Percentiles rank a stretch among this genome's conserved stretches.
phyloP scores from a whole-genome alignment of 768 basidiomycete species.

The Termitomyces eurrhizus region DNA sequence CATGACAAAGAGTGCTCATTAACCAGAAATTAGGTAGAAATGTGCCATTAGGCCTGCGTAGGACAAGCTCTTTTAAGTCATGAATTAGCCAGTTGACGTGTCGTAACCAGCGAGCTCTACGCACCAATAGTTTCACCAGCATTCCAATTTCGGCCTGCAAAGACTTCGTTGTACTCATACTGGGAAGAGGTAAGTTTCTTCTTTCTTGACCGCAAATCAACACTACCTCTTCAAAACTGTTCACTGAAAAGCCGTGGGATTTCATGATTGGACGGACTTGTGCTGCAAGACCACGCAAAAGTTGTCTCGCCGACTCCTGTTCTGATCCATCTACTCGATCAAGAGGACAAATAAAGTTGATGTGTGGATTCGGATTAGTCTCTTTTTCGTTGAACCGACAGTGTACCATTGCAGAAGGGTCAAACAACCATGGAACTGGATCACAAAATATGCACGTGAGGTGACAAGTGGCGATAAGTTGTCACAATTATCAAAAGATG shows the following conservation, averaged over 20 bases:
- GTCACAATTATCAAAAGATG: neutral
- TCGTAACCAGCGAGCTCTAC: conserved; percentile 6
- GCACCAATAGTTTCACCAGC: conserved; percentile 74
- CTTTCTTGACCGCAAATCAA: neutral
- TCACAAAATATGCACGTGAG: neutral
- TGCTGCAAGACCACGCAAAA: conserved; percentile 75
- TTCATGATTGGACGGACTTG: conserved; percentile 87
- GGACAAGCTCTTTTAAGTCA: conserved; percentile 58
- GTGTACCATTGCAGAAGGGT: conserved; percentile 55
- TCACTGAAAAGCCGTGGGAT: conserved; percentile 66
- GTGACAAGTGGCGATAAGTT: conserved; percentile 3
- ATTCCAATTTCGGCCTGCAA: conserved; percentile 85
- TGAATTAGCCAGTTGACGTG: neutral
- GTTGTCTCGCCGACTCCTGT: conserved; percentile 63
- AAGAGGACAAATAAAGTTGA: conserved; percentile 73
- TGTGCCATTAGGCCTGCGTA: conserved; percentile 56
- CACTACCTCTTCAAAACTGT: conserved; percentile 77
- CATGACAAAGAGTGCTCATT: conserved; percentile 79
- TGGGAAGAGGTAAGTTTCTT: conserved; percentile 21
- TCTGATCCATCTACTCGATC: conserved; percentile 34
- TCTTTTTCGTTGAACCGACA: conserved; percentile 65
- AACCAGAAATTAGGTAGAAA: conserved; percentile 65
- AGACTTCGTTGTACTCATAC: conserved; percentile 79
- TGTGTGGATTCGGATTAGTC: conserved; percentile 67
- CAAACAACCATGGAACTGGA: neutral